phyloP scores from a whole-genome alignment of 768 basidiomycete species.

The Antrodiella citrinella region DNA sequence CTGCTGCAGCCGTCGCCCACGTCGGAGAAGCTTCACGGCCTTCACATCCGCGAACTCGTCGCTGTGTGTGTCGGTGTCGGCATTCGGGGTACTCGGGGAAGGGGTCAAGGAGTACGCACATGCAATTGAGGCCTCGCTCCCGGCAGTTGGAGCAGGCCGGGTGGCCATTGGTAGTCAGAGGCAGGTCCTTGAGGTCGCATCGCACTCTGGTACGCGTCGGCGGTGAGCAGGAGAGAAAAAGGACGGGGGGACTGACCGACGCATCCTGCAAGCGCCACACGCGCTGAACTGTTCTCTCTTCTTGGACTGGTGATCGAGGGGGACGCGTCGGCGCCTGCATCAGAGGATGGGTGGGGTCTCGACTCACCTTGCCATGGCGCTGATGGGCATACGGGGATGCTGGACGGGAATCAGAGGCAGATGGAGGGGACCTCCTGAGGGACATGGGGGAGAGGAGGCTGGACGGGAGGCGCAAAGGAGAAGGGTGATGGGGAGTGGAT shows the following conservation, averaged over 20 bases:
- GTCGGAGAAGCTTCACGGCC: slow-evolving; percentile 76
- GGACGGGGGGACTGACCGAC: slow-evolving; percentile 43
- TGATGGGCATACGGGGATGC: slow-evolving; percentile 8
- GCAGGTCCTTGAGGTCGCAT: slow-evolving; percentile 86
- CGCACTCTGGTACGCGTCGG: slow-evolving; percentile 52
- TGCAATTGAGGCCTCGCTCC: slow-evolving; percentile 87
- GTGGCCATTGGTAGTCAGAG: slow-evolving; percentile 34
- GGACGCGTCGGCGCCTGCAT: not conserved
- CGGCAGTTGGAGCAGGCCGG: slow-evolving; percentile 81
- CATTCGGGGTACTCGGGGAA: not conserved
- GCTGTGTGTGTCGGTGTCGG: too few relatives aligned
- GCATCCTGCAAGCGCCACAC: slow-evolving; percentile 87
- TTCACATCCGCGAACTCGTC: slow-evolving; percentile 91
- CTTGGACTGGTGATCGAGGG: slow-evolving; percentile 4
- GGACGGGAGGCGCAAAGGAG: slow-evolving; percentile 21
- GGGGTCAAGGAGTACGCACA: slow-evolving; percentile 45
- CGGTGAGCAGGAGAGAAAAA: slow-evolving; percentile 2
- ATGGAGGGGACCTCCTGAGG: slow-evolving; percentile 26
- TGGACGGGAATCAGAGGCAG: slow-evolving; percentile 7
- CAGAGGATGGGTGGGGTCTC: not conserved
- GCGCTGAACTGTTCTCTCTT: slow-evolving; percentile 31
- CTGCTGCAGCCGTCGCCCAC: slow-evolving; percentile 74
- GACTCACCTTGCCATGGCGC: not conserved
- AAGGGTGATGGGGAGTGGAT: slow-evolving; percentile 25
- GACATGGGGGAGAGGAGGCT: slow-evolving; percentile 41